Percentiles rank a stretch among this genome's conserved stretches.
Evolutionary conservation across 192 early-diverging fungal species (phyloP).

Genomic region (Entomortierella lignicola): DNA sequence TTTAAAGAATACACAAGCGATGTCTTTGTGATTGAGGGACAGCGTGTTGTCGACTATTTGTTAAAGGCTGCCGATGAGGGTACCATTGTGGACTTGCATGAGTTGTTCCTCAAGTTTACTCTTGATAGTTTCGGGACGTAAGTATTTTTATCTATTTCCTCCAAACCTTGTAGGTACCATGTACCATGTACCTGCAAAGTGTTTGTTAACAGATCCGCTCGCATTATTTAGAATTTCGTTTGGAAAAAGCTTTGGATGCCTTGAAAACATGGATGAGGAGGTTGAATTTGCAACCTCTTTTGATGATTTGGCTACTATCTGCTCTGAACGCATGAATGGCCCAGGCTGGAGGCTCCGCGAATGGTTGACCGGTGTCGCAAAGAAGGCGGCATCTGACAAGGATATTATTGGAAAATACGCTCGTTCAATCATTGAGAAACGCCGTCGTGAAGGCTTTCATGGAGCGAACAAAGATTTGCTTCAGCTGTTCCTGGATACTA

Average conservation of each 20-base stretch:
- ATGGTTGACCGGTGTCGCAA: slow-evolving; percentile 9
- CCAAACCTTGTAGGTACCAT: background rate
- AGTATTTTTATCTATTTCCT: slow-evolving; percentile 3
- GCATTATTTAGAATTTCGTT: slow-evolving; percentile 30
- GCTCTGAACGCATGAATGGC: slow-evolving; percentile 20
- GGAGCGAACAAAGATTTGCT: slow-evolving; percentile 41
- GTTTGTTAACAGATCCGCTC: no score
- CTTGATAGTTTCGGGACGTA: slow-evolving; percentile 29
- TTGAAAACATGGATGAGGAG: slow-evolving; percentile 10
- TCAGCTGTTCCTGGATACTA: slow-evolving; percentile 51
- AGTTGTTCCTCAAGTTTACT: slow-evolving; percentile 53
- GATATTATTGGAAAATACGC: slow-evolving; percentile 14
- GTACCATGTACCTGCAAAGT: background rate
- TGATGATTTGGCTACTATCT: slow-evolving; percentile 47
- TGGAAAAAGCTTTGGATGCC: slow-evolving; percentile 37
- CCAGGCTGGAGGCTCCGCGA: slow-evolving; percentile 35
- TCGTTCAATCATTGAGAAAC: slow-evolving; percentile 29
- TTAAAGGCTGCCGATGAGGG: slow-evolving; percentile 15
- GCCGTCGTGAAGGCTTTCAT: slow-evolving; percentile 17
- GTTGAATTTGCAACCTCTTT: slow-evolving; percentile 58
- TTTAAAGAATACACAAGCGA: slow-evolving; percentile 23
- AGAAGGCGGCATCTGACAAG: slow-evolving; percentile 11
- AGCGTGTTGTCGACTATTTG: slow-evolving; percentile 8
- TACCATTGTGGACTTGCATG: slow-evolving; percentile 49
- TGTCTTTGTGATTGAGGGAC: slow-evolving; percentile 9